phyloP scores from a whole-genome alignment of 1,284 basidiomycete species.

The Pisolithus thermaeus region DNA sequence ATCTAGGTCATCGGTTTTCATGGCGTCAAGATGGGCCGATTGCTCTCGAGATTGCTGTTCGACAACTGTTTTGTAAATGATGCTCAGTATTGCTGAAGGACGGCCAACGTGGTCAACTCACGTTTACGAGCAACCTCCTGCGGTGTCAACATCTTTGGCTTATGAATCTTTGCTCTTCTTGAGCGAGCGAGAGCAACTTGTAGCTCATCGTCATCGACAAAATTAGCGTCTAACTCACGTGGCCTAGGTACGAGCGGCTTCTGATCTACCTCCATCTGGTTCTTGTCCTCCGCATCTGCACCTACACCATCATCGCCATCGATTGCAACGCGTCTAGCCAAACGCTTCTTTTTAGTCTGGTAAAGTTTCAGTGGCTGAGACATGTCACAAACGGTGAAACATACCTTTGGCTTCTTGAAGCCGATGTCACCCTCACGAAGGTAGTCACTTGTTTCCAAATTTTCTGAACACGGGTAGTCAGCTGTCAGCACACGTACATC shows the following conservation, averaged over 20 bases:
- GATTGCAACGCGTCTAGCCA: slow-evolving; percentile 62
- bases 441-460: slow-evolving; percentile 83
- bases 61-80: slow-evolving; percentile 47
- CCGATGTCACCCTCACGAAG: slow-evolving; percentile 86
- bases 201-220: slow-evolving; percentile 98
- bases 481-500: not conserved
- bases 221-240: slow-evolving; percentile 76
- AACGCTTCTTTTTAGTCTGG: slow-evolving; percentile 88
- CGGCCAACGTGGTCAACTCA: slow-evolving; percentile 32
- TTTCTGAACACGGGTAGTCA: slow-evolving; percentile 51
- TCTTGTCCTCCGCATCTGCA: slow-evolving; percentile 34
- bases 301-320: slow-evolving; percentile 59
- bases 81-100: not conserved
- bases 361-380: not conserved
- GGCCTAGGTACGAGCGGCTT: slow-evolving; percentile 55
- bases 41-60: slow-evolving; percentile 55
- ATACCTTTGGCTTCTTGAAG: slow-evolving; percentile 90
- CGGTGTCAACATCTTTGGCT: slow-evolving; percentile 72
- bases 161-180: slow-evolving; percentile 76
- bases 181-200: slow-evolving; percentile 89
- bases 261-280: slow-evolving; percentile 76
- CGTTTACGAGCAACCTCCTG: slow-evolving; percentile 82
- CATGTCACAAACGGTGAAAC: slow-evolving; percentile 5
- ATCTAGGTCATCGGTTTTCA: slow-evolving; percentile 61
- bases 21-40: slow-evolving; percentile 37